Evolutionary conservation across 176 grass and related monocot species (phyloP), one percentile per base, ranked within the genome.

Genomic region (Aegilops sharonensis): DNA sequence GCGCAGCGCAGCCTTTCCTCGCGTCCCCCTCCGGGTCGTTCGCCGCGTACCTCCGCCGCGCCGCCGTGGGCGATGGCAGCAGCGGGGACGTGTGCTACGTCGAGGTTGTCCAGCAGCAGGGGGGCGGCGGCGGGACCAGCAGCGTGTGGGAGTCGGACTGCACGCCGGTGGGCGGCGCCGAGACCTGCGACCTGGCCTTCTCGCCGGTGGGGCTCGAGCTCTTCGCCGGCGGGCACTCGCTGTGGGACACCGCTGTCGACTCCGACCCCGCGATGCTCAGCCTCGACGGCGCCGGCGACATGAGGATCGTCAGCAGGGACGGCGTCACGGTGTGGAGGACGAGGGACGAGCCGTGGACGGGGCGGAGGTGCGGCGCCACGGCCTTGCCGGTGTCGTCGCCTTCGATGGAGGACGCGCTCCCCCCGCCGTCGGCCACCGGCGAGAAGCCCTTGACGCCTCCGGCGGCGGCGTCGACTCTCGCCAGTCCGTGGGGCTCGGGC

Each of bases 131-230:
- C 27, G 68, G 17, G 13, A 74, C 10, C 69, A 45, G 25, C 48
- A 82, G 80, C 52, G 52, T 87, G 39, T 92, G 91, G 91, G 80
- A 92, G 75, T 89, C 91, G 31, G 91, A 87, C 6, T 92, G 91
- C 87, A 87, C 84, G 18, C 52, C 76, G 0, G 91, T 89, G 4
- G 64, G 91, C 32, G 84, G 75, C 30, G 80, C 68, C 11, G 84
- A 92, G 35, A 30, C 75, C 25, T 92, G 91, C 87, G 69, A 89
- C 68, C 75, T 92, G 15, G 80, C 84, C 30, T 92, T 92, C 87
- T 89, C 84, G 17, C 80, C 80, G 3, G 62, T 84, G 9, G 91
- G 91, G 18, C 91, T 92, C 2, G 91, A 92, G 81, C 84, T 92
- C 62, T 92, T 89, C 84, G 84, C 87, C 32, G 91, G 81, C 30